A percentile compares a stretch with the other conserved stretches of the same genome.
Evolutionary conservation across 371 early-diverging fungal genomes (phyloP).

Genomic region (Rhizopus stolonifer): DNA sequence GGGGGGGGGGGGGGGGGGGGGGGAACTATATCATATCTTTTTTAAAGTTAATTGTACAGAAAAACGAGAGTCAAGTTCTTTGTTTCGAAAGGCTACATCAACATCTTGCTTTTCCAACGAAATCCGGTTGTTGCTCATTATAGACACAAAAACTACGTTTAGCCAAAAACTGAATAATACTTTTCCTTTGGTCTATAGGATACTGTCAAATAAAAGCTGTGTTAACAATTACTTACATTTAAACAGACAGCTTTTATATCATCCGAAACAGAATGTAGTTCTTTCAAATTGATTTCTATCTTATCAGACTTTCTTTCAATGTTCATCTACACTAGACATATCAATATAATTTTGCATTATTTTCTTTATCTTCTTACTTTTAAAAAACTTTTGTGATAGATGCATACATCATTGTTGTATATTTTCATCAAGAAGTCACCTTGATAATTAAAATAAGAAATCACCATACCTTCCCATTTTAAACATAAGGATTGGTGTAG

Average conservation of each 20-base stretch:
- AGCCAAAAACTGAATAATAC: slow-evolving; percentile 37
- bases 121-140: slow-evolving; percentile 21
- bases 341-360: too few species aligned
- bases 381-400: too few species aligned
- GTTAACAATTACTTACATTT: slow-evolving; percentile 30
- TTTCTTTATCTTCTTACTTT: too few species aligned
- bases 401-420: too few species aligned
- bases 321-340: neutral
- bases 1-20: too few species aligned
- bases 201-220: slow-evolving; percentile 9
- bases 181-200: slow-evolving; percentile 4
- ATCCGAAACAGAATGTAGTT: slow-evolving; percentile 28
- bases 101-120: slow-evolving; percentile 39
- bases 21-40: too few species aligned
- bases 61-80: slow-evolving; percentile 26
- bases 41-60: slow-evolving; percentile 24
- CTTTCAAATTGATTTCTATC: neutral
- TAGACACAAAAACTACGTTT: slow-evolving; percentile 48
- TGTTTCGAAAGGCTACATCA: slow-evolving; percentile 30
- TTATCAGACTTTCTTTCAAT: neutral
- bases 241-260: slow-evolving; percentile 54
- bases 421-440: slow-evolving; percentile 6
- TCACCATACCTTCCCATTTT: slow-evolving; percentile 24
- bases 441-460: slow-evolving; percentile 7
- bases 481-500: slow-evolving; percentile 17